These are phyloP conservation scores for Dothiorella sarmentorum DNA, from an alignment of 2,329 filamentous ascomycete species.

Conservation along the genomic window DNA sequence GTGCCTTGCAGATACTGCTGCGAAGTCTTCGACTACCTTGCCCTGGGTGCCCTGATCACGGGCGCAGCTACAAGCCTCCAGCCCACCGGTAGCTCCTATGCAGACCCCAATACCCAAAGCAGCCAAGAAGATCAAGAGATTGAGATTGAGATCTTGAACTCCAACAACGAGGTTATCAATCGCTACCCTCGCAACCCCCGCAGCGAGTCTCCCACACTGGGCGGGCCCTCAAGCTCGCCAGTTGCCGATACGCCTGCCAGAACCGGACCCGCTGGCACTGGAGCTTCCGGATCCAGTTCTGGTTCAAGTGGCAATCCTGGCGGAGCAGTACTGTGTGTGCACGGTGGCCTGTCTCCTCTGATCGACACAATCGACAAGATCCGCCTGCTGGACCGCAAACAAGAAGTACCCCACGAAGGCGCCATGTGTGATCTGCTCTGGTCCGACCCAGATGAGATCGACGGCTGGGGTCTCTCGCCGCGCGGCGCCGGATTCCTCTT, in stretches of 20 bases:
- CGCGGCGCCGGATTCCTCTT: conserved; percentile 95
- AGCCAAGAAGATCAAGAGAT: conserved; percentile 59
- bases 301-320: conserved; percentile 58
- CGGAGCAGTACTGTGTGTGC: conserved; percentile 89
- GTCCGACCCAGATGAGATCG: conserved; percentile 97
- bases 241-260: conserved; percentile 27
- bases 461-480: conserved; percentile 92
- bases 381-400: conserved; percentile 87
- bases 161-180: conserved; percentile 74
- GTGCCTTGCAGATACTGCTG: conserved; percentile 65
- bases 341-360: conserved; percentile 86
- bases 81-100: conserved; percentile 57
- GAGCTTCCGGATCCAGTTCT: conserved; percentile 67
- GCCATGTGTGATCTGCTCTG: conserved; percentile 98
- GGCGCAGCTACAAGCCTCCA: conserved; percentile 67
- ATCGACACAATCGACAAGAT: conserved; percentile 97
- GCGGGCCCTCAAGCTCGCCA: conserved; percentile 37
- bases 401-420: conserved; percentile 96
- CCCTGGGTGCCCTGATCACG: conserved; percentile 84
- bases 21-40: conserved; percentile 96
- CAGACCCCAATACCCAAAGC: conserved; percentile 50
- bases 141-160: conserved; percentile 91
- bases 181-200: conserved; percentile 55
- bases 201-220: not conserved
- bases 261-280: conserved; percentile 72